A percentile compares a stretch with the other conserved stretches of the same genome.
Conservation (phyloP, 139 green algal genomes). For the Marvania coccoides region DNA sequence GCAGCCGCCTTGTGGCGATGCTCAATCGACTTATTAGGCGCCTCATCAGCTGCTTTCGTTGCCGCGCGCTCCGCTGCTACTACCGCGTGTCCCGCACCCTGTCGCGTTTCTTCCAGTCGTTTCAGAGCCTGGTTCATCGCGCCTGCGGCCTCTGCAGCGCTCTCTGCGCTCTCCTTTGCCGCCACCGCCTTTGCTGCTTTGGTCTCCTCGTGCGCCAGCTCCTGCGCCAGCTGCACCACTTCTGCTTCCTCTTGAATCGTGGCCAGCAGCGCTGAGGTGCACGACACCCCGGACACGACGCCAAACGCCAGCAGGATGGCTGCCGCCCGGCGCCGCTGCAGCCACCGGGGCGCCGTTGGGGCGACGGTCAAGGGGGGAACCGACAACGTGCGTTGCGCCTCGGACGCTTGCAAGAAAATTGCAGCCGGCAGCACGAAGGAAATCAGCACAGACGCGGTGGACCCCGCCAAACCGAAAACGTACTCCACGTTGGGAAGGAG, state of each 20-base stretch:
- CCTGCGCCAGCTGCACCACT: slow-evolving; percentile 70
- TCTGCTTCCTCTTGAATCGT: slow-evolving; percentile 62
- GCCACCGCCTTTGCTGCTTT: slow-evolving; percentile 11
- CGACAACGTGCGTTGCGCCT: background rate
- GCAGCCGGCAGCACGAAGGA: slow-evolving; percentile 63
- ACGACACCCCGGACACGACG: slow-evolving; percentile 51
- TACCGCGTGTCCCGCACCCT: background rate
- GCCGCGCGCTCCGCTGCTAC: too few relatives aligned
- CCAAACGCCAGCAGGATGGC: slow-evolving; percentile 61
- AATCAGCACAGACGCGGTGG: slow-evolving; percentile 64
- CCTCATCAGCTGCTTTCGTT: too few relatives aligned
- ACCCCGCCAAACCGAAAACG: slow-evolving; percentile 75
- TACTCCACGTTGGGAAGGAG: slow-evolving; percentile 78
- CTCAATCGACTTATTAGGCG: too few relatives aligned
- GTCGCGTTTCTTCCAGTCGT: background rate
- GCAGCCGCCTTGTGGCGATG: background rate
- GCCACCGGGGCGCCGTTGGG: slow-evolving; percentile 6
- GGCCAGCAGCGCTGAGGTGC: slow-evolving; percentile 54
- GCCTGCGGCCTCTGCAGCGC: background rate
- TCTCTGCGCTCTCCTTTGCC: background rate
- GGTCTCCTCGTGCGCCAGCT: slow-evolving; percentile 58
- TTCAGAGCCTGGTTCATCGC: background rate
- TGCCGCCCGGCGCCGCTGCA: slow-evolving; percentile 40
- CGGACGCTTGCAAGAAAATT: slow-evolving; percentile 44
- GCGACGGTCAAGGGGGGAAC: background rate